phyloP scores from a whole-genome alignment of 108 stramenopile genomes.

The Chaetoceros muelleri region DNA sequence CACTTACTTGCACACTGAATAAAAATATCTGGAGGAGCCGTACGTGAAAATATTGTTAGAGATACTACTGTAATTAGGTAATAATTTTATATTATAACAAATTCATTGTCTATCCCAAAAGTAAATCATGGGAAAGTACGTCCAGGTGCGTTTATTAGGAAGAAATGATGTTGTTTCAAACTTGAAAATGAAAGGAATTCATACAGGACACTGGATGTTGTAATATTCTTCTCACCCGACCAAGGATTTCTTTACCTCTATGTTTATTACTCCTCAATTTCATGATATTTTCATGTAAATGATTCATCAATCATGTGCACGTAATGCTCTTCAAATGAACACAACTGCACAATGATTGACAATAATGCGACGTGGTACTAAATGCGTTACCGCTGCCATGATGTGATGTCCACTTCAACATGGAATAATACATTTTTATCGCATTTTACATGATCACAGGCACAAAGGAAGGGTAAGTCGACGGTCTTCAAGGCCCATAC shows the following conservation, averaged over 20 bases:
- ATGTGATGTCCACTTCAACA: slow-evolving; percentile 7
- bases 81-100: too few species aligned
- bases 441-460: slow-evolving; percentile 24
- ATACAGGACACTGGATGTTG: slow-evolving; percentile 5
- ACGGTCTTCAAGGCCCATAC: slow-evolving; percentile 95
- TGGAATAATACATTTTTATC: slow-evolving; percentile 24
- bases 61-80: too few species aligned
- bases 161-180: background rate
- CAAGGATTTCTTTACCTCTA: slow-evolving; percentile 5
- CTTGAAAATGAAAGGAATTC: too few species aligned
- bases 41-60: too few species aligned
- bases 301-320: background rate
- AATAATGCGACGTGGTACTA: background rate
- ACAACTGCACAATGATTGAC: background rate
- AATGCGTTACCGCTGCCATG: slow-evolving; percentile 1
- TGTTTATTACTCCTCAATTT: slow-evolving; percentile 3
- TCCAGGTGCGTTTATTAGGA: slow-evolving; percentile 56
- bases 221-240: slow-evolving; percentile 7
- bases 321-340: background rate
- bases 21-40: too few species aligned
- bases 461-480: slow-evolving; percentile 95
- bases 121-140: slow-evolving; percentile 83
- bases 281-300: too few species aligned
- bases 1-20: too few species aligned
- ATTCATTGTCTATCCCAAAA: too few species aligned